Evolutionary conservation across 2,329 filamentous ascomycete species (phyloP).

Genomic region (Fusarium xyrophilum): DNA sequence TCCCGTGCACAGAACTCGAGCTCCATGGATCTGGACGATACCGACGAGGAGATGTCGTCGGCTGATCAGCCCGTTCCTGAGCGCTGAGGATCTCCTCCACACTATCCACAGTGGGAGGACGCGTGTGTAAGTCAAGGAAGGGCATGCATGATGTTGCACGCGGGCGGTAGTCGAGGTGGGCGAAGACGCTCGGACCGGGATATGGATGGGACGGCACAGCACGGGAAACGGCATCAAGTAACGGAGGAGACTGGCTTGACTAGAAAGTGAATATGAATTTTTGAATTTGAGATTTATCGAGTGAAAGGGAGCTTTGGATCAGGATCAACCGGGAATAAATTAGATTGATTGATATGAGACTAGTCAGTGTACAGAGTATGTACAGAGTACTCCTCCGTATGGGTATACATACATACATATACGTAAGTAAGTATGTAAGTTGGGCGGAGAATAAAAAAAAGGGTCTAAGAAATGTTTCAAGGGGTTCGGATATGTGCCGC

Average conservation of each 20-base stretch:
- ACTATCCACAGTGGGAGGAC: neutral
- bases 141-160: neutral
- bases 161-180: neutral
- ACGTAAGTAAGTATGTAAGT: neutral
- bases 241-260: neutral
- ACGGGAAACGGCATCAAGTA: slow-evolving; percentile 9
- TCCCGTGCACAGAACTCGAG: neutral
- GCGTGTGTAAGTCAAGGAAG: slow-evolving; percentile 13
- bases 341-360: neutral
- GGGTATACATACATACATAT: neutral
- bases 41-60: neutral
- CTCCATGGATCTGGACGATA: neutral
- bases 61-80: neutral
- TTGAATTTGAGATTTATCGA: neutral
- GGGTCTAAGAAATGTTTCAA: slow-evolving; percentile 9
- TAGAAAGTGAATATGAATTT: neutral
- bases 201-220: slow-evolving; percentile 19
- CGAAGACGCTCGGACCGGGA: slow-evolving; percentile 7
- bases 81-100: neutral
- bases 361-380: no score
- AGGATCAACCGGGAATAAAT: neutral
- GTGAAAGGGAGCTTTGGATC: neutral
- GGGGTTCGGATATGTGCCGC: slow-evolving; percentile 19
- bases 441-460: neutral
- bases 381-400: no score